Base-by-base conservation (phyloP, 2,329 filamentous ascomycete genomes). In the Colletotrichum cordylinicola region DNA sequence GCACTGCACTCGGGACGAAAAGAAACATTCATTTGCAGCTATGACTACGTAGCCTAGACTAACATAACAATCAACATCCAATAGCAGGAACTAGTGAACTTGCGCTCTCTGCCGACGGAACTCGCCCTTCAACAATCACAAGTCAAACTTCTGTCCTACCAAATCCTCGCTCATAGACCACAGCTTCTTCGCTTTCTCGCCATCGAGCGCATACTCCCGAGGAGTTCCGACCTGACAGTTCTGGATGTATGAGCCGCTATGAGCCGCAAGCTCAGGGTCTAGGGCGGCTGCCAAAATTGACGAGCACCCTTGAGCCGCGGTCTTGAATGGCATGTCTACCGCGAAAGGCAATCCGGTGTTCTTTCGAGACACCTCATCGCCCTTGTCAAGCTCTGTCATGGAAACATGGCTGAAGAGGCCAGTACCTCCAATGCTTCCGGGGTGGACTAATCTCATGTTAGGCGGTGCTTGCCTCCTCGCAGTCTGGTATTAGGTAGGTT, bases 401-500 rank as follows among this genome's bases (percentile, higher is more conserved):
- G 43, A 21, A 48, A 48, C 43, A 21, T 48, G 43, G 6, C 21
- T 48, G 2, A 48, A 48, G 43, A 48, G 43, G 13, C 43, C 43
- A 21, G 43, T 48, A 12, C 43, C 43, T 48, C 43, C 43, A 2
- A 48, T 48, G 6, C 43, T 48, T 21, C 43, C 43, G n/a, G 43
- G 43, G 4, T 48, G 43, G 43, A 48, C 43, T 48, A 2, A 13
- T 0, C 39, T n/a, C 3, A 2, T 48, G 43, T 48, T 48, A 48
- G 43, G 1, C 3, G n/a, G n/a, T 4, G 1, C 1, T 21, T 21
- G 3, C 43, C 21, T 48, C 13, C 18, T 48, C 43, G 3, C 4
- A 48, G 6, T 1, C 4, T 4, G 2, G 2, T 0, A 48, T 4
- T 8, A 4, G 3, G 6, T 21, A 4, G 6, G 43, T 4, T 48